Conservation (phyloP, 257 asterid species). For the Eustoma russellianum region DNA sequence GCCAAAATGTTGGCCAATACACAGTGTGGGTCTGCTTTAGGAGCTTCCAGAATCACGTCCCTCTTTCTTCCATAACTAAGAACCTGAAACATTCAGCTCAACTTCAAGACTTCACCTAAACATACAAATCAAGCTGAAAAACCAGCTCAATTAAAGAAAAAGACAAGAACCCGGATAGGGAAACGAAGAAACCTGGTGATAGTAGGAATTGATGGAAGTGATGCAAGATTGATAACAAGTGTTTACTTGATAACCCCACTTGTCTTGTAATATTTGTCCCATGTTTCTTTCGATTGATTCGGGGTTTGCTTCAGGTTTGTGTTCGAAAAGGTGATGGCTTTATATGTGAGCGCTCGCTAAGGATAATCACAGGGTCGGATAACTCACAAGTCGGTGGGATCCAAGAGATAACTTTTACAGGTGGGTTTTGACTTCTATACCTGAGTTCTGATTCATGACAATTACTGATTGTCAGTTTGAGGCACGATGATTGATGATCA, state of each 20-base stretch:
- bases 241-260: constrained; percentile 78
- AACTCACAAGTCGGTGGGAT: too few relatives aligned
- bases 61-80: constrained; percentile 78
- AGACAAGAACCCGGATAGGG: not conserved
- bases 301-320: too few relatives aligned
- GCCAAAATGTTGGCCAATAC: constrained; percentile 85
- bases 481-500: too few relatives aligned
- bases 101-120: not conserved
- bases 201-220: constrained; percentile 69
- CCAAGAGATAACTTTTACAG: too few relatives aligned
- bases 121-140: not conserved
- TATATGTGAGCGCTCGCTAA: too few relatives aligned
- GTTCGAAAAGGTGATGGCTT: not conserved
- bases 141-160: not conserved
- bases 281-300: constrained; percentile 6
- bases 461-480: too few relatives aligned
- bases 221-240: constrained; percentile 70
- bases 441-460: too few relatives aligned
- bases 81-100: constrained; percentile 31
- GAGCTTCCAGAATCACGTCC: constrained; percentile 78
- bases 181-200: constrained; percentile 45
- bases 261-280: constrained; percentile 43
- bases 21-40: constrained; percentile 68
- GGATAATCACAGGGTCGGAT: too few relatives aligned
- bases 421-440: too few relatives aligned